phyloP scores from a whole-genome alignment of 331 rosid species.

The Quercus tomentella region DNA sequence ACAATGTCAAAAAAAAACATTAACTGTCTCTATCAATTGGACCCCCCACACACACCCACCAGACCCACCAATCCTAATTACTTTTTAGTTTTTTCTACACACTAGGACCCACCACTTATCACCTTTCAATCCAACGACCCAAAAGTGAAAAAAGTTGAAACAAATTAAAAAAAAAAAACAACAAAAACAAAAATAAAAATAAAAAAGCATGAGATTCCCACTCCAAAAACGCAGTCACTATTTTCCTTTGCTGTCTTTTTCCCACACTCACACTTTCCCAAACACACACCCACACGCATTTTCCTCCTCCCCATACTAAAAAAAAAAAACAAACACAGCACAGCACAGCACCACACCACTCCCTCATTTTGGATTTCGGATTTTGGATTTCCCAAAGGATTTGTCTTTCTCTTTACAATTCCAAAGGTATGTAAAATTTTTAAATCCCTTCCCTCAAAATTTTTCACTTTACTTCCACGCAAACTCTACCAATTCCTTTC shows the following conservation, averaged over 20 bases:
- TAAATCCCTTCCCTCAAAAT: background rate
- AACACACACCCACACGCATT: background rate
- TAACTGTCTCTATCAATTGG: background rate
- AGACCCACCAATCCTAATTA: background rate
- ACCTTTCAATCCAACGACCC: background rate
- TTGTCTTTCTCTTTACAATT: conserved; percentile 7
- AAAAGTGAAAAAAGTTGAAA: background rate
- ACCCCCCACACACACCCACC: background rate
- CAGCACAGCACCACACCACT: background rate
- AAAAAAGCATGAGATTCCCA: conserved; percentile 36
- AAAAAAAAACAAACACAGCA: too few species aligned
- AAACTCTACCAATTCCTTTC: background rate
- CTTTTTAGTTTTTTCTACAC: background rate
- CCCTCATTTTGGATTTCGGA: background rate
- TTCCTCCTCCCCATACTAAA: conserved; percentile 19
- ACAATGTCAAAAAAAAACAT: too few species aligned
- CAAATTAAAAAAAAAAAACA: background rate
- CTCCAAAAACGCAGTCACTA: conserved; percentile 28
- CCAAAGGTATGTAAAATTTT: conserved; percentile 1
- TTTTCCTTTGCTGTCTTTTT: conserved; percentile 22
- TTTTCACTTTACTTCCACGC: background rate
- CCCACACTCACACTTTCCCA: conserved; percentile 21
- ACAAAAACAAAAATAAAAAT: background rate
- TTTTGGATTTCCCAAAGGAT: conserved; percentile 19
- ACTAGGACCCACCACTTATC: background rate